phyloP scores from a whole-genome alignment of 1,284 basidiomycete genomes.

The Microbotryum lychnidis-dioicae region DNA sequence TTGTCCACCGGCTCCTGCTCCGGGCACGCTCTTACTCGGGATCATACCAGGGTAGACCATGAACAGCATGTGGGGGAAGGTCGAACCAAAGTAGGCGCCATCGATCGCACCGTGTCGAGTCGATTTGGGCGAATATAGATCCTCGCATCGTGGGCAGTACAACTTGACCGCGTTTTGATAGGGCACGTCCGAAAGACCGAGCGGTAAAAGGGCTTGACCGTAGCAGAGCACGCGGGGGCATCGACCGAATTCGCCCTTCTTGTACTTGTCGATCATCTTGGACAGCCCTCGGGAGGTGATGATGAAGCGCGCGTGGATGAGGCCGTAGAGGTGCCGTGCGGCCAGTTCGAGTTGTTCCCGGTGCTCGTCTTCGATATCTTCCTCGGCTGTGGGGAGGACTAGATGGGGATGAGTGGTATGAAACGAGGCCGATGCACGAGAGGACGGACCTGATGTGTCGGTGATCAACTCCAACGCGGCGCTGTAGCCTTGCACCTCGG shows the following conservation, averaged over 20 bases:
- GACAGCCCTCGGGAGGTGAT: slow-evolving; percentile 86
- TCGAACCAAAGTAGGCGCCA: slow-evolving; percentile 93
- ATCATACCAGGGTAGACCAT: slow-evolving; percentile 88
- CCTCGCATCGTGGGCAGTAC: slow-evolving; percentile 92
- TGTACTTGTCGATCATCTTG: slow-evolving; percentile 92
- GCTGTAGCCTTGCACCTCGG: slow-evolving; percentile 88
- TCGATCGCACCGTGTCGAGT: slow-evolving; percentile 90
- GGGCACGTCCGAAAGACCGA: slow-evolving; percentile 84
- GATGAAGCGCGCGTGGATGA: slow-evolving; percentile 96
- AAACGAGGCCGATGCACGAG: background rate
- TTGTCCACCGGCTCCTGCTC: slow-evolving; percentile 35
- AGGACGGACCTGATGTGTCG: slow-evolving; percentile 61
- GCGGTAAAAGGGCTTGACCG: slow-evolving; percentile 83
- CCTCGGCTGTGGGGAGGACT: slow-evolving; percentile 57
- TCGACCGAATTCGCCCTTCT: slow-evolving; percentile 88
- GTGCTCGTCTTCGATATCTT: slow-evolving; percentile 45
- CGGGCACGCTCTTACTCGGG: slow-evolving; percentile 63
- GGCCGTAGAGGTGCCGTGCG: slow-evolving; percentile 82
- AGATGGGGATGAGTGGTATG: slow-evolving; percentile 61
- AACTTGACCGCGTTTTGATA: slow-evolving; percentile 96
- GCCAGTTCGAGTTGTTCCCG: slow-evolving; percentile 65
- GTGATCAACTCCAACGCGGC: slow-evolving; percentile 94
- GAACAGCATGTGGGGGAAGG: slow-evolving; percentile 85
- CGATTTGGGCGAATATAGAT: slow-evolving; percentile 90
- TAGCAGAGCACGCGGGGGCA: slow-evolving; percentile 91